Base-by-base conservation (phyloP, 768 basidiomycete species). In the Trametes punicea region DNA sequence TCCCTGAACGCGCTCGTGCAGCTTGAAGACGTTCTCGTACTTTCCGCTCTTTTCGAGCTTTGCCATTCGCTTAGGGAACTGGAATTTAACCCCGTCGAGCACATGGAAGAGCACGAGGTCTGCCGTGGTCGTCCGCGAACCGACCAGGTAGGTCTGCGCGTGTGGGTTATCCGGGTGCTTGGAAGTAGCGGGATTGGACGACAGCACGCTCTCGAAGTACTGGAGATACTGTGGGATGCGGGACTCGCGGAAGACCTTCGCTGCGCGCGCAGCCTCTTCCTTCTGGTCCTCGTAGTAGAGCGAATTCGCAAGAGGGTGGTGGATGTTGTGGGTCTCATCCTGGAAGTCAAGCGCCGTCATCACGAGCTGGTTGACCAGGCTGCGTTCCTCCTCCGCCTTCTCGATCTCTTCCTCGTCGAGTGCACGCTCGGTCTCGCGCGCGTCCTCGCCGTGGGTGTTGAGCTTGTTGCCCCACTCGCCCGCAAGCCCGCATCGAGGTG, bases 211-310 rank as follows among this genome's bases (percentile, higher is more conserved):
- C 49, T 74, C 64, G 48, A 78, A 75, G 60, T 76, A 70, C 29
- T 56, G 51, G 50, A 78, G 60, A 65, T 71, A 78, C 59, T 75
- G 77, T 30, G 77, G 76, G 27, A 77, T 60, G 18, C 76, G 70
- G 21, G 49, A 51, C 42, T 55, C 46, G 15, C 75, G 69, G 64
- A 76, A 73, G 46, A 69, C 67, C 48, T 66, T 64, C 7, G 77
- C 70, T 15, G 67, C 67, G 6, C 58, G 56, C 16, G 60, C 29
- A 1, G 77, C 68, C 42, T 70, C 74, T 1, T 62, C 62, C 60
- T 76, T 74, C 64, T 78, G 77, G 27, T 78, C 73, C 54, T 78
- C 77, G 69, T 79, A 70, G 56, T 68, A 69, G 11, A 65, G 55
- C 46, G 45, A 52, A 2, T 33, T 20, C 21, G 71, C 67, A 29